Conservation (phyloP, 192 early-diverging fungal species). For the Umbelopsis isabellina region DNA sequence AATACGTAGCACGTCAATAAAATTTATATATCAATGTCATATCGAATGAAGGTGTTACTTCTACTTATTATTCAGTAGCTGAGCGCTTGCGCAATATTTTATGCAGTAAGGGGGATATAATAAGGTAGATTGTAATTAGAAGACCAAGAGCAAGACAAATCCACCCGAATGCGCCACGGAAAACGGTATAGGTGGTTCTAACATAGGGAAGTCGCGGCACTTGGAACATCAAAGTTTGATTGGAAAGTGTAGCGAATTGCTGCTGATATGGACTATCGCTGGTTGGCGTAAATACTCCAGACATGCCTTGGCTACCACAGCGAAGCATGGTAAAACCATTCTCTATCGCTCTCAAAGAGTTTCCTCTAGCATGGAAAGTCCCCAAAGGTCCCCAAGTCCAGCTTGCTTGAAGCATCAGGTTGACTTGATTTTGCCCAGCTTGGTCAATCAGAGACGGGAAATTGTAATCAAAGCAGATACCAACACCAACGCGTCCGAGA, state of each 20-base stretch:
- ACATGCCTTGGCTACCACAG: slow-evolving; percentile 47
- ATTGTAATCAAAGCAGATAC: slow-evolving; percentile 54
- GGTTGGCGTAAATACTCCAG: slow-evolving; percentile 32
- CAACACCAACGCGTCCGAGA: slow-evolving; percentile 41
- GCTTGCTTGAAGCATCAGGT: slow-evolving; percentile 50
- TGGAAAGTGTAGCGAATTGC: slow-evolving; percentile 9
- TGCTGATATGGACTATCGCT: slow-evolving; percentile 19
- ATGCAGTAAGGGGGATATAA: background rate
- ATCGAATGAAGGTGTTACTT: too few relatives aligned
- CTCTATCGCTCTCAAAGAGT: slow-evolving; percentile 46
- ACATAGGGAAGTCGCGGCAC: background rate
- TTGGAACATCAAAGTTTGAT: slow-evolving; percentile 7
- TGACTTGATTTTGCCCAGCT: slow-evolving; percentile 45
- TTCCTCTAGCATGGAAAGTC: slow-evolving; percentile 39
- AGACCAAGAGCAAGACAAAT: slow-evolving; percentile 8
- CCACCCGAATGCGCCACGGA: background rate
- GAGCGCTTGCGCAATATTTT: background rate
- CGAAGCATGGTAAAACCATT: slow-evolving; percentile 49
- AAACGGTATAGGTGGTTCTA: slow-evolving; percentile 6
- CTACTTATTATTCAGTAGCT: too few relatives aligned
- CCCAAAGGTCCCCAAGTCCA: slow-evolving; percentile 55
- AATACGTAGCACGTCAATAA: too few relatives aligned
- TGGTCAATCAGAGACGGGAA: slow-evolving; percentile 47
- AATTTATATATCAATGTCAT: too few relatives aligned
- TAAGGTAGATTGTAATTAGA: background rate